A percentile compares a stretch with the other conserved stretches of the same genome.
phyloP scores from a whole-genome alignment of 1,284 basidiomycete species.

The Entoloma clypeatum region DNA sequence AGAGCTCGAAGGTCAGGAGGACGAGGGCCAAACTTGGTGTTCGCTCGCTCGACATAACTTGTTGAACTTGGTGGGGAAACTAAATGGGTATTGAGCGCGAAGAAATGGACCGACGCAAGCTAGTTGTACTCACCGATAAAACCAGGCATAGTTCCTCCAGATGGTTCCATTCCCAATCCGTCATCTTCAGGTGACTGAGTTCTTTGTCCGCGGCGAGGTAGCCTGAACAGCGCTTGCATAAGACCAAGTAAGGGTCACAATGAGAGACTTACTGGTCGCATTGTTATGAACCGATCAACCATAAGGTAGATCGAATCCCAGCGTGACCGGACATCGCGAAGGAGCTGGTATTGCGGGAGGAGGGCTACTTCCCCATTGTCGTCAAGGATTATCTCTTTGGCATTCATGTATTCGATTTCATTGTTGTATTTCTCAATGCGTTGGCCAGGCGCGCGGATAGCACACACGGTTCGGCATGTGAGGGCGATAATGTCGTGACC shows the following conservation, averaged over 20 bases:
- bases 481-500: not conserved
- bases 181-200: no score
- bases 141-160: conserved; percentile 1
- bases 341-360: conserved; percentile 1
- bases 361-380: not conserved
- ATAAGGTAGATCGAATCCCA: conserved; percentile 16
- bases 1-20: conserved; percentile 15
- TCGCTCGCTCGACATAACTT: conserved; percentile 12
- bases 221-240: conserved; percentile 1
- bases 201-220: no score
- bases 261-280: conserved; percentile 8
- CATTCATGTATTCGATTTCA: conserved; percentile 14
- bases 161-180: conserved; percentile 10
- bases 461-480: not conserved
- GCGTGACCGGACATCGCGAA: conserved; percentile 14
- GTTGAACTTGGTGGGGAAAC: conserved; percentile 13
- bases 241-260: not conserved
- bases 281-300: conserved; percentile 9
- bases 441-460: conserved; percentile 12
- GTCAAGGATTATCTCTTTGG: conserved; percentile 4
- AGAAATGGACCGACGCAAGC: no score
- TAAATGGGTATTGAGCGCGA: conserved; percentile 1
- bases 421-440: conserved; percentile 11
- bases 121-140: not conserved
- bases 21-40: conserved; percentile 14